These are phyloP conservation scores for Scedosporium boydii DNA, from an alignment of 2,329 filamentous ascomycete species.

Conservation along the genomic window DNA sequence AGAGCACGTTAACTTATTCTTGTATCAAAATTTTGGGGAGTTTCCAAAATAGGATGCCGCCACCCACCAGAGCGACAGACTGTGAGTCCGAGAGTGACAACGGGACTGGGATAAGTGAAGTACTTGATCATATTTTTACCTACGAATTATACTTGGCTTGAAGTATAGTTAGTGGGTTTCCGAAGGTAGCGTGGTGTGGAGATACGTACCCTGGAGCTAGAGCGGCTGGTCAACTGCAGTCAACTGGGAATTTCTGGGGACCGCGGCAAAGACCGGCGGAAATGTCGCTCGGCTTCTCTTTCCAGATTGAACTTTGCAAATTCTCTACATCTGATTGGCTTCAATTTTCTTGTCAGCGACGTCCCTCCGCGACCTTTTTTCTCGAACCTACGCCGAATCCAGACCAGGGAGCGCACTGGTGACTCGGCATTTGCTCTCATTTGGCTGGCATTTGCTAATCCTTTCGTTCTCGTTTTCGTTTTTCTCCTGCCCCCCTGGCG, in stretches of 20 bases:
- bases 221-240: not conserved
- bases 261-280: conserved; percentile 1
- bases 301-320: not conserved
- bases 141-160: too few species aligned
- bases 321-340: not conserved
- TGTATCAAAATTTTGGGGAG: not conserved
- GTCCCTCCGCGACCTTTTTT: not conserved
- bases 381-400: not conserved
- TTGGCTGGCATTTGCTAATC: not conserved
- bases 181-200: not conserved
- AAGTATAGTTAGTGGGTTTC: not conserved
- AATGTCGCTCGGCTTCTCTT: not conserved
- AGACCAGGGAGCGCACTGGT: not conserved
- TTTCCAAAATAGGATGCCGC: conserved; percentile 1
- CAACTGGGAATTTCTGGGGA: not conserved
- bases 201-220: not conserved
- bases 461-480: not conserved
- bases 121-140: too few species aligned
- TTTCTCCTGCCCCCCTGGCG: not conserved
- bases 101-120: too few species aligned
- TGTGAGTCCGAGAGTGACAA: too few species aligned
- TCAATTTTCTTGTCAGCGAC: not conserved
- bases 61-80: not conserved
- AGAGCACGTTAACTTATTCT: not conserved
- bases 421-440: not conserved